Evolutionary conservation across 2,329 filamentous ascomycete species (phyloP).

Genomic region (Alternaria arborescens): DNA sequence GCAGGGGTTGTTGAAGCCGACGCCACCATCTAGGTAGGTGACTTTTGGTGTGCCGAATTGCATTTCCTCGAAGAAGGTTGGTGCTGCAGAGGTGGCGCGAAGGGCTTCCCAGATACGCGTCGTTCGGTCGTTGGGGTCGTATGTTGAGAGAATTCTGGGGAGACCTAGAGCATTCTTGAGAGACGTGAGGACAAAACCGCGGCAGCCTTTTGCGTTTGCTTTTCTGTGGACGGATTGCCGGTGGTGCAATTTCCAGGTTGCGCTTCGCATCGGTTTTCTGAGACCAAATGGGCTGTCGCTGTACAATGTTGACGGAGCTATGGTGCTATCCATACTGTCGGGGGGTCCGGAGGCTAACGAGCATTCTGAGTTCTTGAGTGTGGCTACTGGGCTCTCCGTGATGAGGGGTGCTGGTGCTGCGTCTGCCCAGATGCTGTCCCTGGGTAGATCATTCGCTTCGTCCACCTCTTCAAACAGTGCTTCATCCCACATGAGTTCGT

Average conservation of each 20-base stretch:
- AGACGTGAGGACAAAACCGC: constrained; percentile 51
- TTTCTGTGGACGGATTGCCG: constrained; percentile 47
- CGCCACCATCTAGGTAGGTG: constrained; percentile 60
- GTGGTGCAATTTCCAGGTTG: constrained; percentile 48
- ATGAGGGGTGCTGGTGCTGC: constrained; percentile 26
- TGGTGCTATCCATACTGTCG: constrained; percentile 4
- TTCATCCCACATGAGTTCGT: constrained; percentile 54
- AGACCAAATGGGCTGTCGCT: constrained; percentile 29
- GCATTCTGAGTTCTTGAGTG: constrained; percentile 27
- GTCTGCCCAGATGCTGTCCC: constrained; percentile 50
- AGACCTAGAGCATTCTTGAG: constrained; percentile 51
- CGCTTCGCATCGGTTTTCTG: constrained; percentile 20
- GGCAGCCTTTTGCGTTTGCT: constrained; percentile 44
- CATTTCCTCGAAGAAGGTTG: constrained; percentile 62
- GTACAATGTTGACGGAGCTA: constrained; percentile 15
- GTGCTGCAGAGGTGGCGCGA: constrained; percentile 61
- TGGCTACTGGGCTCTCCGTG: constrained; percentile 40
- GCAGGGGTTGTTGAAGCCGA: constrained; percentile 62
- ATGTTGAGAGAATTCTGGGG: constrained; percentile 49
- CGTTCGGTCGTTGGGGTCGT: constrained; percentile 51
- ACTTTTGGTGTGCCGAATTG: constrained; percentile 57
- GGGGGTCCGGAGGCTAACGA: constrained; percentile 19
- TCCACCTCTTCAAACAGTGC: constrained; percentile 50
- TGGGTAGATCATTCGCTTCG: constrained; percentile 31
- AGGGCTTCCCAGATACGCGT: constrained; percentile 61